Percentiles rank a stretch among this genome's conserved stretches.
Conservation (phyloP, 176 grass and related monocot genomes). For the Poa pratensis region DNA sequence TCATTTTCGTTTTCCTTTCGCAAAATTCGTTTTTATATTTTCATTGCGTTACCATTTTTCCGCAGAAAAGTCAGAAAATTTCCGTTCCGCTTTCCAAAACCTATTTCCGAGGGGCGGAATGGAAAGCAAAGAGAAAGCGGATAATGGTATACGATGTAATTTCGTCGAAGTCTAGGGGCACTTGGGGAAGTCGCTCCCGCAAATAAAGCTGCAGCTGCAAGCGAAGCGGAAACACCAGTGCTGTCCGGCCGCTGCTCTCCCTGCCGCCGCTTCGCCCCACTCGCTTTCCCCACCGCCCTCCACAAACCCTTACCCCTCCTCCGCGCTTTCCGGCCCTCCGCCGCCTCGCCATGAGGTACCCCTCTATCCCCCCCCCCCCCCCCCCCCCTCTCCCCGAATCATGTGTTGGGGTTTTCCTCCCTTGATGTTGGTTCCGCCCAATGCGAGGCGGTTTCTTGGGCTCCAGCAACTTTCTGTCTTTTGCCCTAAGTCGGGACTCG, state of each 20-base stretch:
- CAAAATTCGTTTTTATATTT: no score
- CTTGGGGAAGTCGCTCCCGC: no score
- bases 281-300: conserved; percentile 38
- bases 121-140: no score
- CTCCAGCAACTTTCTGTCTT: not conserved
- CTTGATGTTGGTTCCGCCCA: not conserved
- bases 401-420: not conserved
- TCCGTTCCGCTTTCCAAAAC: no score
- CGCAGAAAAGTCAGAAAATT: no score
- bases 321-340: not conserved
- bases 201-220: conserved; percentile 35
- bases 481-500: not conserved
- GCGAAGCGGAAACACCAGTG: not conserved
- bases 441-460: not conserved
- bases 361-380: not conserved
- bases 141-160: no score
- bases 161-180: no score
- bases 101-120: no score
- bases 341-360: conserved; percentile 47
- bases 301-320: conserved; percentile 32
- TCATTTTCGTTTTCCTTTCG: no score
- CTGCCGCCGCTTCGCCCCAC: not conserved
- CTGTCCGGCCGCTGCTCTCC: not conserved
- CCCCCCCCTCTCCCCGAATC: not conserved
- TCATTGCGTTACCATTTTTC: no score